Conservation (phyloP, 805 yeast genomes). For the Wickerhamiella hasegawae region DNA sequence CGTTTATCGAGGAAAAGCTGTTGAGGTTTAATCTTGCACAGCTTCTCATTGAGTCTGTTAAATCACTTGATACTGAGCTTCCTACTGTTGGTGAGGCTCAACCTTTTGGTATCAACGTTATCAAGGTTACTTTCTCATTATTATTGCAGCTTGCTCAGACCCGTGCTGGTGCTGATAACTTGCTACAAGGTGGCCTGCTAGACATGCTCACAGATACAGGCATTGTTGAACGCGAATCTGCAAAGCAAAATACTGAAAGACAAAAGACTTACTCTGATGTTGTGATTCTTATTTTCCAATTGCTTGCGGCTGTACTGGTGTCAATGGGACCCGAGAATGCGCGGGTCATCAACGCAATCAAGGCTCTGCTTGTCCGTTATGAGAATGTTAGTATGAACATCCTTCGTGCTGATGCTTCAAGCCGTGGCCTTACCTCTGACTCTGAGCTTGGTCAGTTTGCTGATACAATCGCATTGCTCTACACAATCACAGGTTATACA, state of each 20-base stretch:
- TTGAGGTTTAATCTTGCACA: constrained; percentile 50
- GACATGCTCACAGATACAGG: constrained; percentile 38
- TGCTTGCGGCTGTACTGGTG: constrained; percentile 47
- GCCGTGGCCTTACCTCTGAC: constrained; percentile 15
- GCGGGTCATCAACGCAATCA: constrained; percentile 38
- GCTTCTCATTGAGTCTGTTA: constrained; percentile 48
- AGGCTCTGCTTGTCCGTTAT: constrained; percentile 34
- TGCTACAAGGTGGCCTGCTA: constrained; percentile 61
- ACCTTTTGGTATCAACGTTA: constrained; percentile 28
- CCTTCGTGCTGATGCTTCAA: constrained; percentile 36
- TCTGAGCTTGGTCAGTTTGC: constrained; percentile 35
- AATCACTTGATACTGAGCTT: constrained; percentile 24
- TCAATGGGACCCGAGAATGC: constrained; percentile 67
- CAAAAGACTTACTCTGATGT: too few species aligned
- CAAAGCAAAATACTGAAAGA: too few species aligned
- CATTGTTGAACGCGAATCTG: constrained; percentile 54
- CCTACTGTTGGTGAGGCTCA: constrained; percentile 7
- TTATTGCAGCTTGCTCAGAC: constrained; percentile 62
- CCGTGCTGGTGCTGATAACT: constrained; percentile 57
- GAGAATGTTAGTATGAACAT: constrained; percentile 43
- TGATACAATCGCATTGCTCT: constrained; percentile 35
- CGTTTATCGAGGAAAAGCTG: constrained; percentile 43
- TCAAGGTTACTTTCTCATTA: constrained; percentile 53
- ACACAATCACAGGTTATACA: constrained; percentile 29
- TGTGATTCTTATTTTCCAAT: too few species aligned